Evolutionary conservation across 2,329 filamentous ascomycete species (phyloP).

Genomic region (Fusarium graminum): DNA sequence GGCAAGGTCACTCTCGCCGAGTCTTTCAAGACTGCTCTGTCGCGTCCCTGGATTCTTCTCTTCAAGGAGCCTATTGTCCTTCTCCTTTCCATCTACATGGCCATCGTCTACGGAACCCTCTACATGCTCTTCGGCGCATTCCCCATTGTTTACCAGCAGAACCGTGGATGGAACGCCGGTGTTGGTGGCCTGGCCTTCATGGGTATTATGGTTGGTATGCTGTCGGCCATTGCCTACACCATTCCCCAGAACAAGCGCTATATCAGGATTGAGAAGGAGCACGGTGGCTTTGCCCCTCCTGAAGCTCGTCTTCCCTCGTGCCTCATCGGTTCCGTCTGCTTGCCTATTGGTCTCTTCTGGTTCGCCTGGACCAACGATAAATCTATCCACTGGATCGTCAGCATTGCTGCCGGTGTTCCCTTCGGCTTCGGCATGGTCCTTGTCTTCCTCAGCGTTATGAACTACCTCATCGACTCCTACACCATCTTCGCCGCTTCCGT

Average conservation of each 20-base stretch:
- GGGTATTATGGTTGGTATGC: constrained; percentile 43
- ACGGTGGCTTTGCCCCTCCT: constrained; percentile 37
- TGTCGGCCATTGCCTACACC: constrained; percentile 31
- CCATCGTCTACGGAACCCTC: constrained; percentile 76
- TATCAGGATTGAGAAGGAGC: constrained; percentile 32
- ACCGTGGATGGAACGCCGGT: constrained; percentile 46
- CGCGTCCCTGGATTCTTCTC: constrained; percentile 56
- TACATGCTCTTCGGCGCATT: constrained; percentile 80
- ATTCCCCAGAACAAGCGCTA: constrained; percentile 42
- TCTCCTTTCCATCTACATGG: constrained; percentile 84
- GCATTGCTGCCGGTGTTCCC: constrained; percentile 53
- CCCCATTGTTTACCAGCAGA: constrained; percentile 73
- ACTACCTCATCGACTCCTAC: constrained; percentile 43
- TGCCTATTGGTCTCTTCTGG: constrained; percentile 63
- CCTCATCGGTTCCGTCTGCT: constrained; percentile 27
- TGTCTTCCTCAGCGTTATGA: constrained; percentile 43
- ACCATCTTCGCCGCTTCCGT: constrained; percentile 43
- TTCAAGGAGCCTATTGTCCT: constrained; percentile 83
- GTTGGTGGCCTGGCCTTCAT: constrained; percentile 39
- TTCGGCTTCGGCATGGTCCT: constrained; percentile 69
- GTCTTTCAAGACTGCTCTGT: constrained; percentile 77
- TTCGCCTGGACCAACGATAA: constrained; percentile 71
- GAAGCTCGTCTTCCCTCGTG: constrained; percentile 39
- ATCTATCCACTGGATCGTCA: constrained; percentile 66
- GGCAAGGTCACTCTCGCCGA: constrained; percentile 29